phyloP scores from a whole-genome alignment of 371 early-diverging fungal species.

The Chytridiales sp. region DNA sequence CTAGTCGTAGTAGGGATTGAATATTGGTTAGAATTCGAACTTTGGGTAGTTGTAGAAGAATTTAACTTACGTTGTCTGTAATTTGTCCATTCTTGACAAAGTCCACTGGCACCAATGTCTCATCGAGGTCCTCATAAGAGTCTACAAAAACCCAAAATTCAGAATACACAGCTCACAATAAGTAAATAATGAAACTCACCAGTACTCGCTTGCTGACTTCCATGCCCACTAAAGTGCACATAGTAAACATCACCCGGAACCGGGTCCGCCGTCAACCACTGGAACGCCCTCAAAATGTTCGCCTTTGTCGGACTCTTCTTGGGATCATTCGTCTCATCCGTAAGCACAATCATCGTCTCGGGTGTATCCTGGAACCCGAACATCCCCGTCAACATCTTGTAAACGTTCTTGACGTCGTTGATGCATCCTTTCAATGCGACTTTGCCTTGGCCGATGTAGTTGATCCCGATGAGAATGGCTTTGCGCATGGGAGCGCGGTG shows the following conservation, averaged over 20 bases:
- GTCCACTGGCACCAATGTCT: constrained; percentile 86
- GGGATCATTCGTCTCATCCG: constrained; percentile 80
- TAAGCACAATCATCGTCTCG: constrained; percentile 78
- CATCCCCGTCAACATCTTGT: constrained; percentile 16
- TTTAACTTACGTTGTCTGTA: constrained; percentile 78
- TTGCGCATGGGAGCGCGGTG: constrained; percentile 14
- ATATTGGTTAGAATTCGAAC: too few species aligned
- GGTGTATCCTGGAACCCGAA: constrained; percentile 23
- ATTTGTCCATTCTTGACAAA: constrained; percentile 74
- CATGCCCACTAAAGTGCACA: constrained; percentile 91
- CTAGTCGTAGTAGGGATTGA: too few species aligned
- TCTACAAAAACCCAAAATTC: not conserved
- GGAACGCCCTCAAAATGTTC: constrained; percentile 67
- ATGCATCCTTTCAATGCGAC: constrained; percentile 65
- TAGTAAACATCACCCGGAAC: constrained; percentile 79
- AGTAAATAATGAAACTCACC: constrained; percentile 9
- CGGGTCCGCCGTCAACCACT: constrained; percentile 81
- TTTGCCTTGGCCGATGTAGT: constrained; percentile 72
- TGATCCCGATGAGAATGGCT: constrained; percentile 72
- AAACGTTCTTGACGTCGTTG: constrained; percentile 79
- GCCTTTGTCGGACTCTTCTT: constrained; percentile 66
- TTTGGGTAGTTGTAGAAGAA: not conserved
- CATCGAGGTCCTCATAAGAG: constrained; percentile 71
- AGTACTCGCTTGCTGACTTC: constrained; percentile 63
- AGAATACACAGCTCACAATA: not conserved